Evolutionary conservation across 371 early-diverging fungal species (phyloP), one percentile per base, ranked within the genome.

Genomic region (Actinomucor elegans): DNA sequence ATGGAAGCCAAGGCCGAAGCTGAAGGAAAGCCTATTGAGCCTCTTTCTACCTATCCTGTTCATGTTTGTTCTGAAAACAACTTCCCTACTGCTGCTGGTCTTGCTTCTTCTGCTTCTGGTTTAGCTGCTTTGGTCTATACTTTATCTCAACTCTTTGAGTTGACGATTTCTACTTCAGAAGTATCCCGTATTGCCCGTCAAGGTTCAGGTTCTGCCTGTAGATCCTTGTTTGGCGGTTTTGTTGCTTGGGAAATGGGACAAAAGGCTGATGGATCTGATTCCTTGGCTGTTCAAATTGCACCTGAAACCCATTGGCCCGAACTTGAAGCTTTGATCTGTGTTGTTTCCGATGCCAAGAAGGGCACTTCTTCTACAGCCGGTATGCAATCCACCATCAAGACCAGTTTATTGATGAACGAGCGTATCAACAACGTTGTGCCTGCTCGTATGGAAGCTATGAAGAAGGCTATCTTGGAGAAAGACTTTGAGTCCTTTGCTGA

Each of bases 1-100:
- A 69, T 87, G 59, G 93, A 94, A 69, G 66, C 81, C 37, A 67
- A 79, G 56, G 65, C 71, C 69, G 49, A 77, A 61, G 46, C 55
- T 64, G 55, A 59, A 46, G 62, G 67, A 55, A 36, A 57, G 6
- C 54, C 64, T 18, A 49, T 76, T 26, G 69, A 71, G 10, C 75
- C 74, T 6, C 67, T 90, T 47, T 85, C 89, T 1, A 59, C 66
- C 23, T 84, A 82, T 64, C 58, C 67, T 27, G 54, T 97, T 43
- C 94, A 90, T 60, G 86, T 97, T 34, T 88, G 87, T 63, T 96
- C 97, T 24, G 91, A 86, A 59, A 99, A 99, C 86, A 98, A 96
- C 82, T 99, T 99, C 69, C 99, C 99, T 18, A 97, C 99, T 6
- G 98, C 98, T 29, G 98, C 98, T 7, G 99, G 99, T n/a, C 78